These are phyloP conservation scores for Coffea humblotiana DNA, from an alignment of 305 asterid species.

Conservation along the genomic window DNA sequence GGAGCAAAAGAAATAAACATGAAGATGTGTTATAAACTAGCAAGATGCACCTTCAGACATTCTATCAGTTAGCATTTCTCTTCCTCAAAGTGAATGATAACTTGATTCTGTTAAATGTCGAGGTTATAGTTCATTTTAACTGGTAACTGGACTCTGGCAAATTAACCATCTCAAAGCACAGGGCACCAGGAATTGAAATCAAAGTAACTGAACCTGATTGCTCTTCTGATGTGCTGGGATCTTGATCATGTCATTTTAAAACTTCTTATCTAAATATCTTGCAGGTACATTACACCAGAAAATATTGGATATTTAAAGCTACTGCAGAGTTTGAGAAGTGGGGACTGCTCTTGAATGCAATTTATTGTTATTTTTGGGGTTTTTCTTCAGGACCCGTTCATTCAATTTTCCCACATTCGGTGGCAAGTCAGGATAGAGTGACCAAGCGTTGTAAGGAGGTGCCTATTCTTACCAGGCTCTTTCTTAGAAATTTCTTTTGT, in stretches of 20 bases:
- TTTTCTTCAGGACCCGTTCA: too few relatives aligned
- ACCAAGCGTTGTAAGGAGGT: too few relatives aligned
- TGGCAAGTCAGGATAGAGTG: too few relatives aligned
- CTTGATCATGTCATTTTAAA: not conserved
- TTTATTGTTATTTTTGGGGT: not conserved
- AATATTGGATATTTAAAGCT: constrained; percentile 67
- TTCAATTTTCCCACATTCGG: not conserved
- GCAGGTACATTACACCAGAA: constrained; percentile 81
- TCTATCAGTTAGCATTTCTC: not conserved
- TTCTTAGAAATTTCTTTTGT: too few relatives aligned
- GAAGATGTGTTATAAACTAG: not conserved
- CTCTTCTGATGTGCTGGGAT: not conserved
- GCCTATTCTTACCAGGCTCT: too few relatives aligned
- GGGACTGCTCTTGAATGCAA: constrained; percentile 55
- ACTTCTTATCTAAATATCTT: constrained; percentile 10
- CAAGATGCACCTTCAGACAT: not conserved
- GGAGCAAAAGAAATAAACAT: not conserved
- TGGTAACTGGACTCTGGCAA: not conserved
- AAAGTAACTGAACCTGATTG: not conserved
- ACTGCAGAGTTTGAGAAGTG: constrained; percentile 65
- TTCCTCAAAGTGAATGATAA: not conserved
- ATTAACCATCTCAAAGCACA: not conserved
- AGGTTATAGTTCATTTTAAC: not conserved
- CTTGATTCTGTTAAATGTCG: too few relatives aligned
- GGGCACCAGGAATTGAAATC: not conserved